Conservation (phyloP, 306 rosid species). For the Quercus parvula region DNA sequence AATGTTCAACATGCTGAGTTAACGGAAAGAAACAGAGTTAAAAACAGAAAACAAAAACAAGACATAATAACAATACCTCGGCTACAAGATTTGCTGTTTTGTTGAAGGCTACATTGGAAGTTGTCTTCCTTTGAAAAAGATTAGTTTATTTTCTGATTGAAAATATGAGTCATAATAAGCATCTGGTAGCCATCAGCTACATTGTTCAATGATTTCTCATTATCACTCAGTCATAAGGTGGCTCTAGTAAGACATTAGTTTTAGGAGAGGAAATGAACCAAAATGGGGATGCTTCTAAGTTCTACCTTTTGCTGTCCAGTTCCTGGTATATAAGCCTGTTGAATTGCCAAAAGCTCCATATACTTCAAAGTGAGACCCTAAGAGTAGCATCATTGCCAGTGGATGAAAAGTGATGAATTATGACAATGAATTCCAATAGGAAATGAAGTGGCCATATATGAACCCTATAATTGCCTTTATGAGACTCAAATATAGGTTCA, state of each 20-base stretch:
- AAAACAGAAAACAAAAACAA: not conserved
- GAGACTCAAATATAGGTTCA: constrained; percentile 69
- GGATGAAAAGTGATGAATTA: constrained; percentile 40
- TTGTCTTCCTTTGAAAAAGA: not conserved
- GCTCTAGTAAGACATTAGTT: constrained; percentile 76
- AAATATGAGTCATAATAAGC: constrained; percentile 7
- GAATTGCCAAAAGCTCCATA: constrained; percentile 63
- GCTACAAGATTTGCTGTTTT: too few species aligned
- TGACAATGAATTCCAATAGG: constrained; percentile 60
- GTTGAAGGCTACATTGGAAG: too few species aligned
- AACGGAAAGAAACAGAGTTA: not conserved
- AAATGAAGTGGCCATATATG: constrained; percentile 65
- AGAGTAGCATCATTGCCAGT: constrained; percentile 35
- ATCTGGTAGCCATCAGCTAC: constrained; percentile 20
- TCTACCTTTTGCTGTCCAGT: constrained; percentile 36
- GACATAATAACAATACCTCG: not conserved
- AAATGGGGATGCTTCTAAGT: constrained; percentile 55
- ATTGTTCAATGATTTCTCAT: constrained; percentile 30
- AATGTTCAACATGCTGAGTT: constrained; percentile 8
- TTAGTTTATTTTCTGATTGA: constrained; percentile 14
- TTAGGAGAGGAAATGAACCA: constrained; percentile 88
- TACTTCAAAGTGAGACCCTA: constrained; percentile 52
- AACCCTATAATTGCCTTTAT: constrained; percentile 24
- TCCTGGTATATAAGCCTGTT: constrained; percentile 32
- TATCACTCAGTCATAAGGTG: constrained; percentile 19